These are phyloP conservation scores for Plicaturopsis crispa DNA, from an alignment of 768 basidiomycete species.

Conservation along the genomic window DNA sequence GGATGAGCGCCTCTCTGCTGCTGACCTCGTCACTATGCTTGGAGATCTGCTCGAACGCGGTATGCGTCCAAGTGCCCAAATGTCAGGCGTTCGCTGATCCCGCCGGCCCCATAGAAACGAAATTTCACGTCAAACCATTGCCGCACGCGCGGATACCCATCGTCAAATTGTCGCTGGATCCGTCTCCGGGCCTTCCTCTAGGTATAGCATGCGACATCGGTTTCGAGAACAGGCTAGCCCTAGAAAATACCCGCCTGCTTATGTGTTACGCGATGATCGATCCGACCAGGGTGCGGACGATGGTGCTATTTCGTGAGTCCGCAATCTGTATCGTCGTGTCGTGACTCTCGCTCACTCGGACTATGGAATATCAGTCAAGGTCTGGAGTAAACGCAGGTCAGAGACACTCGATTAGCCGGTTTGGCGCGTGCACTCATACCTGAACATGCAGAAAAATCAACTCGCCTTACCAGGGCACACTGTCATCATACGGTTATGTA, in stretches of 20 bases:
- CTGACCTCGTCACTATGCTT: constrained; percentile 90
- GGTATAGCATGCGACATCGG: constrained; percentile 99
- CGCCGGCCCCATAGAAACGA: constrained; percentile 58
- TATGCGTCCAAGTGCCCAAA: constrained; percentile 26
- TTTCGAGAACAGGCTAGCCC: constrained; percentile 92
- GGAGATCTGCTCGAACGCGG: constrained; percentile 91
- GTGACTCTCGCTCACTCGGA: too few relatives aligned
- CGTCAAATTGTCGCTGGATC: constrained; percentile 91
- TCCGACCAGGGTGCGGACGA: constrained; percentile 83
- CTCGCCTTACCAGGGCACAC: constrained; percentile 93
- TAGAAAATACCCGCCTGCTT: constrained; percentile 93
- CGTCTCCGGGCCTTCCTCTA: constrained; percentile 69
- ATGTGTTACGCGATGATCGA: constrained; percentile 98
- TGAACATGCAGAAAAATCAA: constrained; percentile 77
- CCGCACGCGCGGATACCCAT: constrained; percentile 98
- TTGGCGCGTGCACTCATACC: constrained; percentile 6
- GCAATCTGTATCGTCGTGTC: constrained; percentile 8
- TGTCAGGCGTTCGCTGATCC: constrained; percentile 5
- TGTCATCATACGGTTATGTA: constrained; percentile 97
- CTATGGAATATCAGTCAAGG: constrained; percentile 93
- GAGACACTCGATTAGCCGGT: constrained; percentile 11
- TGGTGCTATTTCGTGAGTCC: constrained; percentile 92
- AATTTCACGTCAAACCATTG: constrained; percentile 92
- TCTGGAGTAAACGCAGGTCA: constrained; percentile 94
- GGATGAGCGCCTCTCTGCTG: constrained; percentile 66